Percentiles rank a stretch among this genome's conserved stretches.
Evolutionary conservation across 352 stramenopile species (phyloP).

Genomic region (Phytophthora hibernalis): DNA sequence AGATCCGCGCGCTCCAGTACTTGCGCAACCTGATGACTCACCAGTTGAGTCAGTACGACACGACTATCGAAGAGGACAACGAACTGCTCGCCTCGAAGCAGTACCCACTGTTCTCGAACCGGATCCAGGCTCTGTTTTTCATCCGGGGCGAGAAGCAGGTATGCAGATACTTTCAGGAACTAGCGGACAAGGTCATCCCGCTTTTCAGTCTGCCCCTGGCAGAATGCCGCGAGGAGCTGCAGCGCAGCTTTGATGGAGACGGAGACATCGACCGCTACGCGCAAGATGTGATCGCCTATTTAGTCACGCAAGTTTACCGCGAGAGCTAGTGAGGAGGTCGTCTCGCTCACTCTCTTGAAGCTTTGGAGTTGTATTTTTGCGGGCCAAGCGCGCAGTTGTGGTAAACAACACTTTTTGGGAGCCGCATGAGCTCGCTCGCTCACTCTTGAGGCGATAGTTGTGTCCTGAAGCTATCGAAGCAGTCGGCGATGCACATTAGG

Average conservation of each 20-base stretch:
- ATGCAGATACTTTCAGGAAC: slow-evolving; percentile 80
- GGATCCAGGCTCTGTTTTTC: slow-evolving; percentile 89
- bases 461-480: slow-evolving; percentile 35
- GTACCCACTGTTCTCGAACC: slow-evolving; percentile 87
- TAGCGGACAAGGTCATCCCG: slow-evolving; percentile 85
- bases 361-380: slow-evolving; percentile 33
- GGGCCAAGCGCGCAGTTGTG: slow-evolving; percentile 24
- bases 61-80: slow-evolving; percentile 89
- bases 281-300: slow-evolving; percentile 89
- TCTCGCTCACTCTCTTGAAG: slow-evolving; percentile 24
- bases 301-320: slow-evolving; percentile 85
- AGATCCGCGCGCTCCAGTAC: slow-evolving; percentile 80
- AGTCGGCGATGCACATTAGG: slow-evolving; percentile 43
- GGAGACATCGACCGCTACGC: slow-evolving; percentile 86
- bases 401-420: slow-evolving; percentile 28
- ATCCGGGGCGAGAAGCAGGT: slow-evolving; percentile 91
- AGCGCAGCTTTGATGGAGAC: slow-evolving; percentile 80
- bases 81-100: slow-evolving; percentile 81
- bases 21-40: slow-evolving; percentile 80
- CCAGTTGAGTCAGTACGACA: slow-evolving; percentile 84
- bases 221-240: slow-evolving; percentile 74
- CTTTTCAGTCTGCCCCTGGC: slow-evolving; percentile 81
- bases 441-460: slow-evolving; percentile 17
- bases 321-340: slow-evolving; percentile 59
- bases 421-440: slow-evolving; percentile 26